phyloP scores from a whole-genome alignment of 352 stramenopile species.

The Pythium myriotylum region DNA sequence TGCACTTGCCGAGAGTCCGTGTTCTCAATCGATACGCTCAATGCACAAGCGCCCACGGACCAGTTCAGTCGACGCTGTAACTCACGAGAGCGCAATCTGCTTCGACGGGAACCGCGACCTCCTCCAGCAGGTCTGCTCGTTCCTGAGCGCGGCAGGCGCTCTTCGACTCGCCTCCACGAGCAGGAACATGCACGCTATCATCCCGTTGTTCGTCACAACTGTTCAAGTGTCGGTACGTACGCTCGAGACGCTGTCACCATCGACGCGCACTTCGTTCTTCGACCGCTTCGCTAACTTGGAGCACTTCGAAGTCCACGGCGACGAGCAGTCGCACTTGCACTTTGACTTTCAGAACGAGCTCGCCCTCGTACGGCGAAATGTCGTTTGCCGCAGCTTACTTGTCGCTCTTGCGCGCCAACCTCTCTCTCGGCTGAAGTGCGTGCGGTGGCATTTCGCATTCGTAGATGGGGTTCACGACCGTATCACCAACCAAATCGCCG shows the following conservation, averaged over 20 bases:
- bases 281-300: conserved; percentile 32
- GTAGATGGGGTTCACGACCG: conserved; percentile 37
- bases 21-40: background rate
- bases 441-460: conserved; percentile 29
- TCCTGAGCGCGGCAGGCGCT: conserved; percentile 20
- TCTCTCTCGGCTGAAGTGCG: conserved; percentile 12
- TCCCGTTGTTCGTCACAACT: conserved; percentile 28
- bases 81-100: conserved; percentile 17
- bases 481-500: conserved; percentile 30
- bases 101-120: conserved; percentile 32
- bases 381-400: conserved; percentile 26
- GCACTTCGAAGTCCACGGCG: conserved; percentile 24
- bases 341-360: conserved; percentile 30
- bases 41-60: too few species aligned
- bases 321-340: conserved; percentile 22
- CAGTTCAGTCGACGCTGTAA: background rate
- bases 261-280: conserved; percentile 26
- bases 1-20: too few species aligned
- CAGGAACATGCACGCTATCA: conserved; percentile 5
- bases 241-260: conserved; percentile 23
- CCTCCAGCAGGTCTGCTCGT: conserved; percentile 27
- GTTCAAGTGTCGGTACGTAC: conserved; percentile 13
- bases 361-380: conserved; percentile 27
- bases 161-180: conserved; percentile 26
- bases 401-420: conserved; percentile 12